Percentiles rank a stretch among this genome's conserved stretches.
These are phyloP conservation scores for Herpetospermum pedunculosum DNA, from an alignment of 306 rosid species.

Conservation along the genomic window DNA sequence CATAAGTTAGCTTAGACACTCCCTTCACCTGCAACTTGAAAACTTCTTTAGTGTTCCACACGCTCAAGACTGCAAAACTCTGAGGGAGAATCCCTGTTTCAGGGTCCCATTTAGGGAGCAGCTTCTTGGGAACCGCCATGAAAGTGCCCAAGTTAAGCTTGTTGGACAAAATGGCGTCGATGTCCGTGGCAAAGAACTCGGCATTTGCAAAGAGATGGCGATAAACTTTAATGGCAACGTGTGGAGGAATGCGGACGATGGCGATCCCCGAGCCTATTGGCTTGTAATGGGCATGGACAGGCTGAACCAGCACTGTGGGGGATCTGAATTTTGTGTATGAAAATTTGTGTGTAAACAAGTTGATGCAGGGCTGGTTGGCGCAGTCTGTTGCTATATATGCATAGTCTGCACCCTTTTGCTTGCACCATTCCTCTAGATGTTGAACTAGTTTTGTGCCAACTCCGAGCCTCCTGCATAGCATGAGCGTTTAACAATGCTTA, in stretches of 20 bases:
- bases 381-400: slow-evolving; percentile 88
- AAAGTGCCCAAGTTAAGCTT: slow-evolving; percentile 69
- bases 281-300: slow-evolving; percentile 76
- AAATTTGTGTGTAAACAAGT: slow-evolving; percentile 62
- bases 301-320: slow-evolving; percentile 63
- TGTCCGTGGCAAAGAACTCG: slow-evolving; percentile 68
- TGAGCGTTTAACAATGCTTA: slow-evolving; percentile 8
- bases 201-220: slow-evolving; percentile 37
- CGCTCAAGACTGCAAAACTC: slow-evolving; percentile 58
- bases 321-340: slow-evolving; percentile 65
- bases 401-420: slow-evolving; percentile 54
- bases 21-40: slow-evolving; percentile 73
- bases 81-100: slow-evolving; percentile 33
- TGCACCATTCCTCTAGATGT: slow-evolving; percentile 77
- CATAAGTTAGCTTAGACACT: slow-evolving; percentile 40
- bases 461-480: slow-evolving; percentile 66
- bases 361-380: slow-evolving; percentile 71
- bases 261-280: slow-evolving; percentile 24
- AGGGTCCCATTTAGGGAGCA: slow-evolving; percentile 35
- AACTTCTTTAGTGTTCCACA: slow-evolving; percentile 92
- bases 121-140: slow-evolving; percentile 63
- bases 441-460: slow-evolving; percentile 62
- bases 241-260: slow-evolving; percentile 30
- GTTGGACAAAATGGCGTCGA: slow-evolving; percentile 44
- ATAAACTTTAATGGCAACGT: slow-evolving; percentile 32